phyloP scores from a whole-genome alignment of 768 basidiomycete genomes.

The Pleurotus salmoneostramineus region DNA sequence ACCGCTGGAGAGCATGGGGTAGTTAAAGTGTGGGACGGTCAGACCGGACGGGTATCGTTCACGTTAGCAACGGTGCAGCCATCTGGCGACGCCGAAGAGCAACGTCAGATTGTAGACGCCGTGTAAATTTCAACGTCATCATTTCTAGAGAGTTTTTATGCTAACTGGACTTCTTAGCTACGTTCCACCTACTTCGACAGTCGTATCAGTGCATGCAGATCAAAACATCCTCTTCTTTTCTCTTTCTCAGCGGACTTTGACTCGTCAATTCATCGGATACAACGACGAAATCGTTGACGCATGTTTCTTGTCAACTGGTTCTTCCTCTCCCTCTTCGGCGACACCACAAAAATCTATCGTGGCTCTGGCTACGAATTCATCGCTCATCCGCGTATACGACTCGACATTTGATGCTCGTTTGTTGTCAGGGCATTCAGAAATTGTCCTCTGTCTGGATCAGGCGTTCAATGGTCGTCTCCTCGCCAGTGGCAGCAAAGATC shows the following conservation, averaged over 20 bases:
- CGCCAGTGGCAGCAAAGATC: conserved; percentile 93
- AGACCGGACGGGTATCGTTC: conserved; percentile 57
- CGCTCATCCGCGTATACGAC: conserved; percentile 88
- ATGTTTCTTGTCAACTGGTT: conserved; percentile 57
- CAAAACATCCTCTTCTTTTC: conserved; percentile 96
- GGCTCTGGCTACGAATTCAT: conserved; percentile 97
- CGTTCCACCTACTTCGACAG: conserved; percentile 52
- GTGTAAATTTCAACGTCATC: conserved; percentile 54
- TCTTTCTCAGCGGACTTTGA: conserved; percentile 54
- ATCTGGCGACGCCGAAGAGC: conserved; percentile 65
- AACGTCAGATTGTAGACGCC: conserved; percentile 77
- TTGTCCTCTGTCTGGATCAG: conserved; percentile 82
- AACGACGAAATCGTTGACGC: conserved; percentile 98
- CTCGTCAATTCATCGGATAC: conserved; percentile 89
- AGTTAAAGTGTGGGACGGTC: conserved; percentile 82
- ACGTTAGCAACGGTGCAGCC: conserved; percentile 50
- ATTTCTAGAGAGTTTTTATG: conserved; percentile 1
- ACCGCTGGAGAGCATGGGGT: conserved; percentile 91
- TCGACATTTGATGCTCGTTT: conserved; percentile 77
- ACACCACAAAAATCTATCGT: conserved; percentile 60
- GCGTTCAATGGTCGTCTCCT: conserved; percentile 66
- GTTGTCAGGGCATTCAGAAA: conserved; percentile 85
- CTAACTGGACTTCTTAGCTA: conserved; percentile 47
- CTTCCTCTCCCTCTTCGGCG: conserved; percentile 14
- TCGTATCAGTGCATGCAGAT: conserved; percentile 89